Base-by-base conservation (phyloP, 2,329 filamentous ascomycete genomes). In the Neopestalotiopsis sp. region DNA sequence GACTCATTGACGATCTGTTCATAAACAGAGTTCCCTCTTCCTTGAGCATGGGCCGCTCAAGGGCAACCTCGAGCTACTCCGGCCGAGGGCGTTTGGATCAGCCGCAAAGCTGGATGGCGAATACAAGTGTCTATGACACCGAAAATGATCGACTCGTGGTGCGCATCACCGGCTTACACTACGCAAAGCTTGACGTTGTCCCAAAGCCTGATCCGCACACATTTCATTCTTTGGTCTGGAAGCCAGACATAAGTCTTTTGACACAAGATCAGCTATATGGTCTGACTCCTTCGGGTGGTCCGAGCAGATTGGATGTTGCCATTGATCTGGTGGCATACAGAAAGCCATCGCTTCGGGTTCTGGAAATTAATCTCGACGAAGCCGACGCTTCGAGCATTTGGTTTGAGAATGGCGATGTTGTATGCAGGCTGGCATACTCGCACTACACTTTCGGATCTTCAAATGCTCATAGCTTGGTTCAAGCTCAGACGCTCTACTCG, bases 191-290 rank as follows among this genome's bases (percentile, higher is more conserved):
- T 1, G 76, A 78, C 38, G 70, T 70, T 0, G 71, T 30, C 3
- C 9, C 32, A 4, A 74, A 72, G 67, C 68, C 70, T 1, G 74
- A 76, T 34, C 66, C 71, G 1, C 77, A 78, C 58, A 69, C 58
- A 0, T 76, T 77, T 64, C 42, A 71, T 4, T 30, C 20, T 1
- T 45, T 74, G 1, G 12, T 42, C 0, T 78, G 75, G 73, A 72
- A 73, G 58, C 68, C 76, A 2, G 75, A 78, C 32, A 63, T 78
- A 10, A 40, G 69, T 0, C 42, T 75, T 20, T 30, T 75, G 6
- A 71, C 58, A 2, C 68, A 71, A 63, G 68, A 66, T 20, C 67
- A 72, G 20, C 2, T 68, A 32, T 13, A 24, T 17, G n/a, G 61
- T 56, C 6, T 42, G 70, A n/a, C 4, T 4, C 1, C 10, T 5